Evolutionary conservation across 2,329 filamentous ascomycete genomes (phyloP), one percentile per base, ranked within the genome.

Genomic region (Dissoconium aciculare): DNA sequence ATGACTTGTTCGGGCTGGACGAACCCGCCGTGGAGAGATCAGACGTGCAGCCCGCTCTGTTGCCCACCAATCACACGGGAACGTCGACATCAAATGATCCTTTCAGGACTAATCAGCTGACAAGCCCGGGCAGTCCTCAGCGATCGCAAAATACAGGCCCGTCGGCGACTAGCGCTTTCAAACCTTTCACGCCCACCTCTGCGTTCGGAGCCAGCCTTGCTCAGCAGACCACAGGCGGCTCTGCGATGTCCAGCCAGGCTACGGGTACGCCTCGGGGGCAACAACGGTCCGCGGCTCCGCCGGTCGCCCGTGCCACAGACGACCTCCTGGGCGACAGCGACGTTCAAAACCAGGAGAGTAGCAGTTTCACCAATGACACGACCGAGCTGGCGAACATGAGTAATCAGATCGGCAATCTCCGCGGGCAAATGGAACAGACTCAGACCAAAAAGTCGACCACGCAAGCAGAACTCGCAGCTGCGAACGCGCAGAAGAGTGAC

Each of bases 351-450:
- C 84, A 92, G 48, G 74, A 85, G 33, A 87, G 77, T 57, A 89
- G 79, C 55, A 91, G 80, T 53, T 63, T 95, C 15, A 89, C 79
- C 1, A 78, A 75, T 41, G 89, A 98, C 51, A 89, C 85, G 2
- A 78, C 80, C 0, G 89, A 98, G 54, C 67, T 98, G 35, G 89
- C 85, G 30, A 95, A 98, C 51, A 66, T 98, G 44, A 94, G 87
- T 1, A 95, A 92, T 53, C 89, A 95, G 55, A 83, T 98, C 41
- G 77, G 83, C 17, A 87, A 80, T 2, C 60, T 98, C 33, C 79
- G 85, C 0, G 91, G 78, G 50, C 84, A 98, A 58, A 93, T 92
- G 74, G 83, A 93, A 51, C 83, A 87, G 44, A 78, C 93, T 2
- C 83, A 92, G 52, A 72, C 67, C 17, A 87, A 93, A 57, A 78